Percentiles rank a stretch among this genome's conserved stretches.
Conservation (phyloP, 1,284 basidiomycete genomes). For the Pholiota adiposa region DNA sequence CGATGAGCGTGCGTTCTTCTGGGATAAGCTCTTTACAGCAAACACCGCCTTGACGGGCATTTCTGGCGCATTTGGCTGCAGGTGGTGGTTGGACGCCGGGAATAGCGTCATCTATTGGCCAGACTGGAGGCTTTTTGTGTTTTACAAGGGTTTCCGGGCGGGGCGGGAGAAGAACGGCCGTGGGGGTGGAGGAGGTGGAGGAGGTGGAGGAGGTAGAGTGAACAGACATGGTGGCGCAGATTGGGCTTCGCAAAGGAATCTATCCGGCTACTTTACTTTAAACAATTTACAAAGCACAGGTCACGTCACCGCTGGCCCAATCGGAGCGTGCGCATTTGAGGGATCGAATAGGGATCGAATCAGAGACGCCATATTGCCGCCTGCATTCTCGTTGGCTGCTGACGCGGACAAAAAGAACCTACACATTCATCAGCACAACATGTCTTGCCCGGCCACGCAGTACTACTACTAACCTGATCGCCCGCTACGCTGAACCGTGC, state of each 20-base stretch:
- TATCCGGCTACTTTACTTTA: background rate
- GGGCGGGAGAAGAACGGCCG: conserved; percentile 29
- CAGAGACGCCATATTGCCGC: background rate
- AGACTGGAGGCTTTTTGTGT: conserved; percentile 55
- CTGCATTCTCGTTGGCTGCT: background rate
- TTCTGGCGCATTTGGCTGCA: conserved; percentile 62
- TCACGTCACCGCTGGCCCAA: background rate
- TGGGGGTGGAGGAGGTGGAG: conserved; percentile 24
- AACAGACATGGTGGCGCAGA: conserved; percentile 4
- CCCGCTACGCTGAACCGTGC: conserved; percentile 1
- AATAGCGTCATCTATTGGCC: conserved; percentile 55
- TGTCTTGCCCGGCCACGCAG: background rate
- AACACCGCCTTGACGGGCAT: conserved; percentile 59
- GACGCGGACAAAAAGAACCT: background rate
- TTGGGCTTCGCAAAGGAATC: background rate
- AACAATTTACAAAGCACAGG: background rate
- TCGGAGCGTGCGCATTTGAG: background rate
- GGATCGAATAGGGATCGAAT: background rate
- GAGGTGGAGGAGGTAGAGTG: conserved; percentile 20
- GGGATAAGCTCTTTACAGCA: conserved; percentile 86
- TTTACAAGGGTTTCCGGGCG: conserved; percentile 20
- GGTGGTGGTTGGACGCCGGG: conserved; percentile 47
- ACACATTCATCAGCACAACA: background rate
- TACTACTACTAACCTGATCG: conserved; percentile 5
- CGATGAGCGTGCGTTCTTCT: conserved; percentile 78